Evolutionary conservation across 257 asterid species (phyloP), one percentile per base, ranked within the genome.

Genomic region (Lycium barbarum): DNA sequence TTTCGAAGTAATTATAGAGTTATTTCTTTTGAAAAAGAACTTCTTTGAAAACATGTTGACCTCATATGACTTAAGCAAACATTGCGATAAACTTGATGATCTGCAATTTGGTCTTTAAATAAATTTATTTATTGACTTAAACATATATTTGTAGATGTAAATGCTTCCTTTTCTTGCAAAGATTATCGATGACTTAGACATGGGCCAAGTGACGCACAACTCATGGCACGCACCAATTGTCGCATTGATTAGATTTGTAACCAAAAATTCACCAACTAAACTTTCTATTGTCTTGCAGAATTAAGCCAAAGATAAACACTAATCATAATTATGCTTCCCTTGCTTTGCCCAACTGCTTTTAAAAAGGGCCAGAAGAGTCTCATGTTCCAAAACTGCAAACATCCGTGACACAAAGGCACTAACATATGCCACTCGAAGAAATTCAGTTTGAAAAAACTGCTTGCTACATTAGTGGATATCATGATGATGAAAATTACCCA

Each of bases 261-360:
- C n/a, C 2, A 74, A 74, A 22, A 6, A 10, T 6, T 74, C 11
- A 10, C 81, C 1, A 74, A 74, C 81, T 74, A 74, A 74, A 49
- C 20, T 74, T 74, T 22, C 35, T 13, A 49, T 6, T 74, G 43
- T 74, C 43, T 74, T 74, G 43, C 5, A 12, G 43, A 20, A 20
- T 74, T 74, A 74, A 20, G 2, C 81, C 61, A 72, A 72, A 35
- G 58, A 36, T 67, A 67, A 83, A 74, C 84, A 68, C 26, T 9
- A 14, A 72, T 80, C 22, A 86, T 83, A 38, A 51, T 62, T 67
- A 79, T 86, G 85, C 71, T 65, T 11, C 80, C 86, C 86, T 38
- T 68, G 13, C 51, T 36, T 14, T 36, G 49, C 33, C 33, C 33
- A 26, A 26, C 33, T 26, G 33, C 33, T 26, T 26, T 26, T 26